Base-by-base conservation (phyloP, 1,284 basidiomycete species). In the Ustilago hordei region DNA sequence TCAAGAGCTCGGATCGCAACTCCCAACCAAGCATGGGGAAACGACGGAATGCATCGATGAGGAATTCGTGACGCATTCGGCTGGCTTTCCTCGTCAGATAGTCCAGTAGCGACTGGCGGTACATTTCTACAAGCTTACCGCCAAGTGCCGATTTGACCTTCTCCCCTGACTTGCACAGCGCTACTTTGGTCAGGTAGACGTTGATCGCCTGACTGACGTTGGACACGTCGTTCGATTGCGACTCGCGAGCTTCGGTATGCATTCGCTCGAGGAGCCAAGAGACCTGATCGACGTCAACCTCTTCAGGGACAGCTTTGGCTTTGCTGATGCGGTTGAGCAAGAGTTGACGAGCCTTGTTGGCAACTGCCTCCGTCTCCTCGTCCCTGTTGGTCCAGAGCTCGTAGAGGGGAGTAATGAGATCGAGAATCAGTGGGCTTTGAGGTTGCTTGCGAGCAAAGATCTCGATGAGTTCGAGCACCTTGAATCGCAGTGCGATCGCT, bases 391-490 rank as follows among this genome's bases (percentile, higher is more conserved):
- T 68, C 57, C 73, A 89, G 39, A 97, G 89, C 50, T 92, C 91
- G 63, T 95, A 88, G 13, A 98, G 89, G 2, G 95, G 93, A 3
- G 91, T 76, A 72, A 97, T 89, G 53, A 94, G 88, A 39, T 90
- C 90, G 50, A 94, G 82, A 59, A 91, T 87, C 43, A 92, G 88
- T 0, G 91, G 88, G 32, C 69, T 81, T 28, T 90, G 88, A 0
- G 92, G 89, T 82, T 95, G 92, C 79, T 91, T 92, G 82, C 91
- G 92, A 69, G 93, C 88, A 87, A 91, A 95, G 28, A 90, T 91
- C 70, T 97, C 95, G 60, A 97, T 89, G 15, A 98, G 90, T 86
- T 98, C 95, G 12, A 98, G 91, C 34, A 97, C 92, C 36, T 95
- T 92, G 86, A 93, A 95, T 87, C 97, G 97, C 90, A 97, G 95